These are phyloP conservation scores for Pterula multifida DNA, from an alignment of 1,284 basidiomycete species.

Conservation along the genomic window DNA sequence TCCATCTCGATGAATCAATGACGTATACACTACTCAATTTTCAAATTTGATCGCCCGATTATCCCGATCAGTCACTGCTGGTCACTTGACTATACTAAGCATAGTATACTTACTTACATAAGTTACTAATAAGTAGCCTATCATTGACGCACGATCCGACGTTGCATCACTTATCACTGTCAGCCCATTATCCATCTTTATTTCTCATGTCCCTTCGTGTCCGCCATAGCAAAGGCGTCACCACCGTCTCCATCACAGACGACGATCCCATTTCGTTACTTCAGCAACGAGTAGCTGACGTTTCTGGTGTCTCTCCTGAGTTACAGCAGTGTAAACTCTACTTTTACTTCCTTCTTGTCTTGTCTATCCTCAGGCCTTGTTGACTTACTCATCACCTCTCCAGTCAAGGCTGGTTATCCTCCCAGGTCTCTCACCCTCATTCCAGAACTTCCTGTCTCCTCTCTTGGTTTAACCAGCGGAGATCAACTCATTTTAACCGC, in stretches of 20 bases:
- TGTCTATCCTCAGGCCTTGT: not conserved
- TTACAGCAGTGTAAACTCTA: not conserved
- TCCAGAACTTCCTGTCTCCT: slow-evolving; percentile 60
- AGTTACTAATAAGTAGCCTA: too few species aligned
- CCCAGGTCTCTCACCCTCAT: slow-evolving; percentile 55
- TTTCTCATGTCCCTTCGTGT: not conserved
- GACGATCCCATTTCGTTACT: not conserved
- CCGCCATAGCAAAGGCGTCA: slow-evolving; percentile 1
- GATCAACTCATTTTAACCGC: slow-evolving; percentile 9
- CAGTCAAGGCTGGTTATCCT: slow-evolving; percentile 83
- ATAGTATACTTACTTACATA: too few species aligned
- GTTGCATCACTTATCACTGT: too few species aligned
- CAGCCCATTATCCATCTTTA: not conserved
- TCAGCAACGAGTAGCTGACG: not conserved
- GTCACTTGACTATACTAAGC: too few species aligned
- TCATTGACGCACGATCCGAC: too few species aligned
- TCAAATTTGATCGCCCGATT: too few species aligned
- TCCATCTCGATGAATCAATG: not conserved
- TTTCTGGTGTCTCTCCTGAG: not conserved
- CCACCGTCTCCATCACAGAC: not conserved
- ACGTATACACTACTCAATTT: too few species aligned
- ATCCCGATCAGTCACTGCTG: too few species aligned
- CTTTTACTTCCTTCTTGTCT: not conserved
- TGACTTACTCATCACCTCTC: not conserved
- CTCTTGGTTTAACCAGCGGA: slow-evolving; percentile 64